These are phyloP conservation scores for Rhizopogon rudus DNA, from an alignment of 768 basidiomycete genomes.

Conservation along the genomic window DNA sequence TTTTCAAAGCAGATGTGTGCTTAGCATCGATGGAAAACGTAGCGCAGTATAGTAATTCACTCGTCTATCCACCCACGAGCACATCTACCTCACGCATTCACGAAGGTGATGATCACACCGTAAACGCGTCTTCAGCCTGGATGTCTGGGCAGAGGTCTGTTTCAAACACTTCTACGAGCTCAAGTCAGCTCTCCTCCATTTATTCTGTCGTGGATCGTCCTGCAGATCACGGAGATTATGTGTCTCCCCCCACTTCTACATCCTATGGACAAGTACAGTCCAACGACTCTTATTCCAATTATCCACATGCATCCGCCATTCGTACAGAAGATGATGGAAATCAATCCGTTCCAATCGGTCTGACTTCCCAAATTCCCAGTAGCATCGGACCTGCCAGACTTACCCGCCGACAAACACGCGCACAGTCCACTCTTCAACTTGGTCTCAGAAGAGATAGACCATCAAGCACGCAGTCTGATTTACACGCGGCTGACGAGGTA, in stretches of 20 bases:
- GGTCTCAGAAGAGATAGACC: slow-evolving; percentile 26
- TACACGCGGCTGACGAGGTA: slow-evolving; percentile 25
- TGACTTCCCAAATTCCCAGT: slow-evolving; percentile 39
- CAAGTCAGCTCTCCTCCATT: slow-evolving; percentile 23
- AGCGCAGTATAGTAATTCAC: slow-evolving; percentile 25
- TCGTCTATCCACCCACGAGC: slow-evolving; percentile 28
- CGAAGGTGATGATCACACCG: slow-evolving; percentile 19
- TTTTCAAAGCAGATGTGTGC: slow-evolving; percentile 26
- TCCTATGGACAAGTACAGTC: slow-evolving; percentile 14
- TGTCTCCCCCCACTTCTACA: slow-evolving; percentile 17
- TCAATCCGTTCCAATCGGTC: slow-evolving; percentile 18
- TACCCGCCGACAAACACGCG: slow-evolving; percentile 41
- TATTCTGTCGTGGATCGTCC: slow-evolving; percentile 37
- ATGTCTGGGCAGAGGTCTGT: slow-evolving; percentile 12
- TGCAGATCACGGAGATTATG: slow-evolving; percentile 33
- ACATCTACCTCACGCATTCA: slow-evolving; percentile 17
- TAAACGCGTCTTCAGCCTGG: slow-evolving; percentile 25
- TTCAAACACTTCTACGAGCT: slow-evolving; percentile 14
- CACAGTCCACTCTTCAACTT: slow-evolving; percentile 27
- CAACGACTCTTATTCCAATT: slow-evolving; percentile 23
- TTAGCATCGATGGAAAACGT: slow-evolving; percentile 33
- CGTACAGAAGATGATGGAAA: slow-evolving; percentile 24
- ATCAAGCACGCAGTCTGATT: slow-evolving; percentile 8
- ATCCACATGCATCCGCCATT: slow-evolving; percentile 24
- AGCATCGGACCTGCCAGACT: slow-evolving; percentile 51